Evolutionary conservation across 2,329 filamentous ascomycete genomes (phyloP), one percentile per base, ranked within the genome.

Genomic region (Claviceps arundinis): DNA sequence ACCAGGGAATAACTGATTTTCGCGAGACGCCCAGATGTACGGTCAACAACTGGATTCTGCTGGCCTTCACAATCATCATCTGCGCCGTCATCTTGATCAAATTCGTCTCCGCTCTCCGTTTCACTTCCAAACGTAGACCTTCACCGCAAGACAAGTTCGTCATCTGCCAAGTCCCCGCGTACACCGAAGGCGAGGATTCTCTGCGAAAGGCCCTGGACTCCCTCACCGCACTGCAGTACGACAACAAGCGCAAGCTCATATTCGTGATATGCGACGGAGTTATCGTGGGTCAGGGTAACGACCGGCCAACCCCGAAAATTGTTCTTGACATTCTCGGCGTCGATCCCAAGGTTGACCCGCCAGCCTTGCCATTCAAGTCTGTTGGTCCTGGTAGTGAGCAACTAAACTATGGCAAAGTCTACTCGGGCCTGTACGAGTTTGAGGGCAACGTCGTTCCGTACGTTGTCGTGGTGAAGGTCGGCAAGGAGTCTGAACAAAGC

Each of bases 371-470:
- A 0, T 97, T 97, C 80, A 91, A 90, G 70, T 94, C 89, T 4
- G 83, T 98, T 53, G 93, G 93, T 50, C 76, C 83, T 48, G 89
- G 90, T 59, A 89, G 81, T 62, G 87, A 95, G 56, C 91, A 97
- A 66, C 83, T 97, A 58, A 98, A 98, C 70, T 97, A 95, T 63
- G 93, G 90, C 64, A 98, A 98, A 66, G 90, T 98, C 16, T 98
- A 97, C 69, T 97, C 91, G 48, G 93, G 93, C 63, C 79, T 98
- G 2, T 98, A 98, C 68, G 93, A 98, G 66, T 96, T 82, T 55
- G 90, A 98, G 73, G 93, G 91, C 69, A 95, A 96, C 60, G 90
- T 98, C 3, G 93, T 98, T 11, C 93, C 93, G 0, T 98, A 96
- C 62, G 71, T 98, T 26, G 93, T 98, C 11, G 76, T 98, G 24